Conservation (phyloP, 176 grass and related monocot genomes). For the Zoysia pacifica region DNA sequence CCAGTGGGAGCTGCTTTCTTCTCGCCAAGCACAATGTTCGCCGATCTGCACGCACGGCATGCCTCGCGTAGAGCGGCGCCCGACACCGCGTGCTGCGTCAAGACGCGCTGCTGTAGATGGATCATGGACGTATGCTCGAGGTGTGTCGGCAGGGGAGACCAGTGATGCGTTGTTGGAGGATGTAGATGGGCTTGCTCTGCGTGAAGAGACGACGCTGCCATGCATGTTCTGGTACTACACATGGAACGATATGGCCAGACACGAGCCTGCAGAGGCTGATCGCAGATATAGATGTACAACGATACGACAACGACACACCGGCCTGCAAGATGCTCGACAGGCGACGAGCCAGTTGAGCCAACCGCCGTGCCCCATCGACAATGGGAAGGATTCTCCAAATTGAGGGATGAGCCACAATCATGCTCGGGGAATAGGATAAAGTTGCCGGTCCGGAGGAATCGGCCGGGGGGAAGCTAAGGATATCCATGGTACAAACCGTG, state of each 20-base stretch:
- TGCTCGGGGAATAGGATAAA: slow-evolving; percentile 44
- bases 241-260: background rate
- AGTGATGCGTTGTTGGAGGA: no score
- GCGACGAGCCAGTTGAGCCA: background rate
- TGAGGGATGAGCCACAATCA: background rate
- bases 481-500: slow-evolving; percentile 71
- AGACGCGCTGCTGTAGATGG: no score
- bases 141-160: no score
- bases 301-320: background rate
- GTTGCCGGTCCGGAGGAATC: slow-evolving; percentile 27
- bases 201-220: no score
- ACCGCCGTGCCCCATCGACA: background rate
- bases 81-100: no score
- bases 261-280: background rate
- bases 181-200: no score
- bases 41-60: no score
- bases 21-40: no score
- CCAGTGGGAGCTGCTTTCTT: no score
- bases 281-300: background rate
- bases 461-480: slow-evolving; percentile 2
- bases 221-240: no score
- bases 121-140: no score
- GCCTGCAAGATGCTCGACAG: background rate
- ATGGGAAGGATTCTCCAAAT: slow-evolving; percentile 27
- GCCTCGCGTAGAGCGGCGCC: no score